Conservation (phyloP, 1,139 yeast genomes). For the Hyphopichia fennica region DNA sequence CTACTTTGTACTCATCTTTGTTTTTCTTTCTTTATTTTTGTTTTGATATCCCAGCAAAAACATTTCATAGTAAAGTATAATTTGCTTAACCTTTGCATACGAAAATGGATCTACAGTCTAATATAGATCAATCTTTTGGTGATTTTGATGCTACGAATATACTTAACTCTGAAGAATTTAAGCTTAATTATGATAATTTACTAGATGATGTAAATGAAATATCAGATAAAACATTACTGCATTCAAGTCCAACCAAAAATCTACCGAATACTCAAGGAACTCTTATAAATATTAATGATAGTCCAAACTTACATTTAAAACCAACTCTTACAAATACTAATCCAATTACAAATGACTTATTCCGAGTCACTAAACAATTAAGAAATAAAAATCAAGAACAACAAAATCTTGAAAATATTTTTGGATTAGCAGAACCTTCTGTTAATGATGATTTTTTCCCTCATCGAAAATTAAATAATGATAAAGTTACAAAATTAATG, state of each 20-base stretch:
- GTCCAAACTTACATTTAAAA: slow-evolving; percentile 11
- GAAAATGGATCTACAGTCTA: neutral
- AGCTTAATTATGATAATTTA: slow-evolving; percentile 24
- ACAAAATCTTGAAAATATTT: slow-evolving; percentile 5
- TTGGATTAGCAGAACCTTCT: slow-evolving; percentile 5
- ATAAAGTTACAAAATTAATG: slow-evolving; percentile 39
- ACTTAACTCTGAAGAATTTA: slow-evolving; percentile 21
- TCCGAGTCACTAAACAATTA: slow-evolving; percentile 38
- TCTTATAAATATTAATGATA: slow-evolving; percentile 3
- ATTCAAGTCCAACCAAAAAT: slow-evolving; percentile 5
- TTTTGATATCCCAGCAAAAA: neutral
- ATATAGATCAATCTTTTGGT: neutral
- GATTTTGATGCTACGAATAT: slow-evolving; percentile 2
- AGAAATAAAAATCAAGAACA: slow-evolving; percentile 7
- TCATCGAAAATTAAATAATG: slow-evolving; percentile 28
- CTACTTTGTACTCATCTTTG: neutral
- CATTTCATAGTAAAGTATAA: no score
- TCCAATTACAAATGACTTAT: slow-evolving; percentile 31
- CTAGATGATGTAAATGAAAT: slow-evolving; percentile 9
- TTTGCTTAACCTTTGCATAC: neutral
- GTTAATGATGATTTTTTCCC: slow-evolving; percentile 15
- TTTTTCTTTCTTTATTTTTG: neutral
- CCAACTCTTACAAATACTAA: slow-evolving; percentile 10
- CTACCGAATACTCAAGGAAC: neutral
- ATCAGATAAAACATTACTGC: no score